phyloP scores from a whole-genome alignment of 768 basidiomycete genomes.

The Tricholoma bakamatsutake region DNA sequence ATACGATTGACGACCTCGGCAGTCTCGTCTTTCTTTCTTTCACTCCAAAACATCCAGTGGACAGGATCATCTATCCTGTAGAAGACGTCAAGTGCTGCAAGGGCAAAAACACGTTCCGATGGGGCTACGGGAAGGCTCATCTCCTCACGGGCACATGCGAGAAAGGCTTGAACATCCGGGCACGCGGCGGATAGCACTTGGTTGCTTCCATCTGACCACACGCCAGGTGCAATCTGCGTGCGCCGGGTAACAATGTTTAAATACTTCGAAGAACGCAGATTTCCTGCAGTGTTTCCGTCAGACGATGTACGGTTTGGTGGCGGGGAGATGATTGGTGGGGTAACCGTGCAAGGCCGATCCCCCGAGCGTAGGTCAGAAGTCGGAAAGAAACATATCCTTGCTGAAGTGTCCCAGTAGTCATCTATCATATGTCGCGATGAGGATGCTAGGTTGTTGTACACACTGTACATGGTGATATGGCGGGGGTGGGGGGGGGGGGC shows the following conservation, averaged over 20 bases:
- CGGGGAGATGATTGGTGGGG: slow-evolving; percentile 14
- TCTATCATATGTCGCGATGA: slow-evolving; percentile 12
- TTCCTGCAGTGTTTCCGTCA: slow-evolving; percentile 10
- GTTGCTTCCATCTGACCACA: slow-evolving; percentile 33
- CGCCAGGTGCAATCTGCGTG: slow-evolving; percentile 29
- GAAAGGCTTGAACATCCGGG: slow-evolving; percentile 43
- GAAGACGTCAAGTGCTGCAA: slow-evolving; percentile 58
- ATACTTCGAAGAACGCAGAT: slow-evolving; percentile 13
- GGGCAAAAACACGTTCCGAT: slow-evolving; percentile 42
- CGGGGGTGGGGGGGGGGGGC: slow-evolving; percentile 4
- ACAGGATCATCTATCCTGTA: slow-evolving; percentile 47
- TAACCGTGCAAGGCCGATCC: slow-evolving; percentile 15
- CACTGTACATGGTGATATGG: neutral
- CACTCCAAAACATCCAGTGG: slow-evolving; percentile 64
- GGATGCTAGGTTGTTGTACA: slow-evolving; percentile 10
- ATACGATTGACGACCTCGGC: slow-evolving; percentile 49
- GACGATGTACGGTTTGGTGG: slow-evolving; percentile 7
- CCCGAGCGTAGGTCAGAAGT: slow-evolving; percentile 33
- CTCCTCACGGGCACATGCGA: slow-evolving; percentile 34
- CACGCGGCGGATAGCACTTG: slow-evolving; percentile 40
- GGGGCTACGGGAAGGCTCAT: slow-evolving; percentile 33
- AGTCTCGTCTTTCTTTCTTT: slow-evolving; percentile 40
- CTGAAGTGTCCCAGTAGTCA: slow-evolving; percentile 17
- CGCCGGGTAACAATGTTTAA: slow-evolving; percentile 18
- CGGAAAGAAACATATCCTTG: slow-evolving; percentile 24